phyloP scores from a whole-genome alignment of 2,329 filamentous ascomycete genomes.

The Colletotrichum sp. region DNA sequence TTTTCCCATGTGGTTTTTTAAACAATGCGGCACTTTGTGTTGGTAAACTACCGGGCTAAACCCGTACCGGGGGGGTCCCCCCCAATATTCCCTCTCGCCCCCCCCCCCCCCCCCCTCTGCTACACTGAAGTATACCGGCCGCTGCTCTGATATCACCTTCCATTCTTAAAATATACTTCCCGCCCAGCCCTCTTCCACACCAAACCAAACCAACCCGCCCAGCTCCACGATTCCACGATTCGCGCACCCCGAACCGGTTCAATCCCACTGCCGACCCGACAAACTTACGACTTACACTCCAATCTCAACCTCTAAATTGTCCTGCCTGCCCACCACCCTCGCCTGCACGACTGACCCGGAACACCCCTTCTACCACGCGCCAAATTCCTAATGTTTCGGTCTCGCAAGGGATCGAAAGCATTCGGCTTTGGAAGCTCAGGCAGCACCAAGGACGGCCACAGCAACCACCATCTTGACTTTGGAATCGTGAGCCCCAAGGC shows the following conservation, averaged over 20 bases:
- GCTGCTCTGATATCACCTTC: constrained; percentile 11
- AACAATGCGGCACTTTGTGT: no score
- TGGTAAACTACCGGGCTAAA: no score
- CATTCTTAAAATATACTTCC: constrained; percentile 13
- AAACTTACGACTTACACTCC: not conserved
- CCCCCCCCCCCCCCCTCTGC: not conserved
- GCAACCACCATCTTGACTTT: constrained; percentile 17
- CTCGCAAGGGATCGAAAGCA: constrained; percentile 19
- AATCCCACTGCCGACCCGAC: not conserved
- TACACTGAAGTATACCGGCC: not conserved
- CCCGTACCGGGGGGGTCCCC: no score
- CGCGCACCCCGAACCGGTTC: not conserved
- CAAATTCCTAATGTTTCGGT: constrained; percentile 19
- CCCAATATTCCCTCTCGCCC: no score
- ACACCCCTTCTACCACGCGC: not conserved
- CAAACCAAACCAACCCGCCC: not conserved
- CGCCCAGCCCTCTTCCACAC: constrained; percentile 3
- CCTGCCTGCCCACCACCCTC: not conserved
- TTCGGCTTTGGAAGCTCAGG: constrained; percentile 21
- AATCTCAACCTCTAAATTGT: not conserved
- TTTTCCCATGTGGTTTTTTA: no score
- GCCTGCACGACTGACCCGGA: not conserved
- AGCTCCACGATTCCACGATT: constrained; percentile 1
- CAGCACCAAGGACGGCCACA: constrained; percentile 14
- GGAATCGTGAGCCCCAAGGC: constrained; percentile 20